Evolutionary conservation across 2,329 filamentous ascomycete species (phyloP).

Genomic region (Rhytidhysteron rufulum): DNA sequence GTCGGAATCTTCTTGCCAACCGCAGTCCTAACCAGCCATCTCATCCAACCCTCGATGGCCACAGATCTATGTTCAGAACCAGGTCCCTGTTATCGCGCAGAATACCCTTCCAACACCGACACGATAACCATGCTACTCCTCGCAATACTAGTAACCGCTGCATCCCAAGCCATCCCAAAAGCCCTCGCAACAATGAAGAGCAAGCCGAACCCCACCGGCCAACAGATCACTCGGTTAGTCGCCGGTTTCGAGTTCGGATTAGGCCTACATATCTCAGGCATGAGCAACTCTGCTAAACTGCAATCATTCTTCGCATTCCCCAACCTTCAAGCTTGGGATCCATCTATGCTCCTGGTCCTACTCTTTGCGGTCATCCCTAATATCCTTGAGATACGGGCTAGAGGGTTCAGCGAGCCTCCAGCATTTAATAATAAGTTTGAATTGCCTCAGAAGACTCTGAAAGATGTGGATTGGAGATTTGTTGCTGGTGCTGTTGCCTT

Average conservation of each 20-base stretch:
- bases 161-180: slow-evolving; percentile 18
- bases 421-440: slow-evolving; percentile 40
- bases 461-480: slow-evolving; percentile 48
- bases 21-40: slow-evolving; percentile 30
- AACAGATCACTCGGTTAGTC: slow-evolving; percentile 39
- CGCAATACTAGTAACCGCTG: slow-evolving; percentile 21
- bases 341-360: slow-evolving; percentile 47
- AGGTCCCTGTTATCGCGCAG: slow-evolving; percentile 44
- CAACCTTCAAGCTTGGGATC: slow-evolving; percentile 43
- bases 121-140: slow-evolving; percentile 34
- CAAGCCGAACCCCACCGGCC: slow-evolving; percentile 16
- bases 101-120: slow-evolving; percentile 35
- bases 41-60: slow-evolving; percentile 41
- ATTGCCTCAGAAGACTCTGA: slow-evolving; percentile 43
- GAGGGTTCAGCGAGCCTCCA: slow-evolving; percentile 32
- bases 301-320: slow-evolving; percentile 48
- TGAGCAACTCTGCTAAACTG: slow-evolving; percentile 50
- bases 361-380: slow-evolving; percentile 49
- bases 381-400: slow-evolving; percentile 28
- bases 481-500: slow-evolving; percentile 46
- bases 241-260: slow-evolving; percentile 50
- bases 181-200: slow-evolving; percentile 12
- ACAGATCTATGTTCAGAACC: slow-evolving; percentile 33
- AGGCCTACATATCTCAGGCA: slow-evolving; percentile 49
- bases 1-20: slow-evolving; percentile 32